A percentile compares a stretch with the other conserved stretches of the same genome.
These are phyloP conservation scores for Bathelium albidoporum DNA, from an alignment of 495 filamentous ascomycete genomes.

Conservation along the genomic window DNA sequence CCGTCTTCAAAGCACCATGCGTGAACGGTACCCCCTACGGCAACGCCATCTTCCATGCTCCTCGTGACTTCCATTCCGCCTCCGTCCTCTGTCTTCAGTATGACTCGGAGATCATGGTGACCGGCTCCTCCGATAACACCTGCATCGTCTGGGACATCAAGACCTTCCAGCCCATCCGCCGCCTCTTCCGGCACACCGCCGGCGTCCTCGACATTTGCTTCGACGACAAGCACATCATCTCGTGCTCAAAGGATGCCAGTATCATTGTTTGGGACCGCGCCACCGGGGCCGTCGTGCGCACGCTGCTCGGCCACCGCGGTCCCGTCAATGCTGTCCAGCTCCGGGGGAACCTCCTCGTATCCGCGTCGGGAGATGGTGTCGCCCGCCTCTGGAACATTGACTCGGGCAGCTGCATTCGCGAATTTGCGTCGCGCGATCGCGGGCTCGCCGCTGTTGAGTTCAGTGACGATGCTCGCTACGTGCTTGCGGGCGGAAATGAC, in stretches of 20 bases:
- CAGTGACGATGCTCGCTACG: constrained; percentile 75
- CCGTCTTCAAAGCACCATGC: constrained; percentile 31
- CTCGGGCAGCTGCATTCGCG: constrained; percentile 71
- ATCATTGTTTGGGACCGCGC: constrained; percentile 89
- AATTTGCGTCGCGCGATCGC: constrained; percentile 76
- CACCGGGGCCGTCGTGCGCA: constrained; percentile 60
- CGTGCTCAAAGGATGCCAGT: constrained; percentile 86
- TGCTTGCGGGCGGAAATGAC: constrained; percentile 90
- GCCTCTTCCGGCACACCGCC: constrained; percentile 64
- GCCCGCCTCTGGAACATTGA: constrained; percentile 93
- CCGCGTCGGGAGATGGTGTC: constrained; percentile 82
- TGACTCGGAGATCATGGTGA: constrained; percentile 84
- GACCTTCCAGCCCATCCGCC: constrained; percentile 64
- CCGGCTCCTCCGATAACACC: constrained; percentile 82
- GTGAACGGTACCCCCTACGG: constrained; percentile 38
- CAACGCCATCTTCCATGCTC: constrained; percentile 28
- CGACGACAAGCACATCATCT: constrained; percentile 83
- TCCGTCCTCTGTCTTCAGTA: constrained; percentile 93
- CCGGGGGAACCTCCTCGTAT: constrained; percentile 80
- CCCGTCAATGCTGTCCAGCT: constrained; percentile 95
- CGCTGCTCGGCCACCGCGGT: constrained; percentile 70
- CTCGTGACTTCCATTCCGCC: constrained; percentile 56
- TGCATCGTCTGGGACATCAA: constrained; percentile 86
- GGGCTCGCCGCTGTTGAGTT: constrained; percentile 95
- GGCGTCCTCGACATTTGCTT: constrained; percentile 91